phyloP scores from a whole-genome alignment of 1,284 basidiomycete species.

The Anthracocystis walkeri region DNA sequence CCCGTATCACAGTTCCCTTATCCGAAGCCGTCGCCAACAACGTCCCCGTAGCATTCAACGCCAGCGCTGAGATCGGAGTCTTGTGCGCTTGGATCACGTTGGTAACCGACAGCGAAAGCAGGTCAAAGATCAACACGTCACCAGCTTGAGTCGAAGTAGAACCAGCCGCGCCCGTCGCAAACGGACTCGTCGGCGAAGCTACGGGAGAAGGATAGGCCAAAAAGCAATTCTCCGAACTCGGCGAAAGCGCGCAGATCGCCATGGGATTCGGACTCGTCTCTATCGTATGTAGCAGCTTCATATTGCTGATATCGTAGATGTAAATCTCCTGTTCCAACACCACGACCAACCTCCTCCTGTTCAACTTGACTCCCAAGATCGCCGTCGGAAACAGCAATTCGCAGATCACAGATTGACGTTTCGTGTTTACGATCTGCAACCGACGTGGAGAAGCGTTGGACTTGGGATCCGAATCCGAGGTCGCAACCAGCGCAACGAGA shows the following conservation, averaged over 20 bases:
- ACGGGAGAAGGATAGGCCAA: conserved; percentile 95
- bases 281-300: conserved; percentile 96
- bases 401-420: conserved; percentile 99
- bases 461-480: conserved; percentile 78
- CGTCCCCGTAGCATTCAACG: conserved; percentile 87
- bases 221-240: conserved; percentile 94
- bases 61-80: conserved; percentile 86
- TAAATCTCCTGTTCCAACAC: conserved; percentile 96
- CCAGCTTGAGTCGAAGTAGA: conserved; percentile 38
- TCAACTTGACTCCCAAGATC: conserved; percentile 94
- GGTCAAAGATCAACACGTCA: conserved; percentile 77
- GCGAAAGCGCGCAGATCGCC: conserved; percentile 92
- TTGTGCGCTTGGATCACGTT: conserved; percentile 99
- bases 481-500: conserved; percentile 93
- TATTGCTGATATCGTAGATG: conserved; percentile 98
- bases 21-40: conserved; percentile 93
- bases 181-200: conserved; percentile 79
- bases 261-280: conserved; percentile 96
- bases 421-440: conserved; percentile 97
- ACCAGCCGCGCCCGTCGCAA: conserved; percentile 44
- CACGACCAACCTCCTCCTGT: conserved; percentile 93
- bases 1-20: conserved; percentile 96
- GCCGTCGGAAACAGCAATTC: conserved; percentile 96
- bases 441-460: conserved; percentile 76
- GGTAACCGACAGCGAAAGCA: conserved; percentile 86